These are phyloP conservation scores for Phytophthora niederhauseri DNA, from an alignment of 352 stramenopile genomes.

Conservation along the genomic window DNA sequence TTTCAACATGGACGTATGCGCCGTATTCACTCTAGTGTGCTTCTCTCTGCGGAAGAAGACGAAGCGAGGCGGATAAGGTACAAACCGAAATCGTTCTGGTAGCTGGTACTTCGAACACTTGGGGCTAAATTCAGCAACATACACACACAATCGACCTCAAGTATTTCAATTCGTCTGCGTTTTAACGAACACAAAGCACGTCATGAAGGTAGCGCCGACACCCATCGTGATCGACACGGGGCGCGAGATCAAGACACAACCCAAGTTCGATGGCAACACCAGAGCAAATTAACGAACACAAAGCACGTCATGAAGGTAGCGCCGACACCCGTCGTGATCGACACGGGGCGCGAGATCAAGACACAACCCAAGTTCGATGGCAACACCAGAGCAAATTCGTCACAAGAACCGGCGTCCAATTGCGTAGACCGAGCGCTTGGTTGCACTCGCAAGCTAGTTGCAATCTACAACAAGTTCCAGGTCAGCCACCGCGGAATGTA, in stretches of 20 bases:
- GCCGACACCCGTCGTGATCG: not conserved
- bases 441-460: not conserved
- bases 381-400: not conserved
- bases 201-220: not conserved
- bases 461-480: slow-evolving; percentile 19
- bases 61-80: no score
- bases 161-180: not conserved
- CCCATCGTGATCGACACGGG: not conserved
- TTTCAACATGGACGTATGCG: no score
- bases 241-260: not conserved
- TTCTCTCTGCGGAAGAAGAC: no score
- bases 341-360: not conserved
- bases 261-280: not conserved
- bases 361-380: not conserved
- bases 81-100: not conserved
- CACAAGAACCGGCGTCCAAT: not conserved
- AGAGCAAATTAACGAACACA: not conserved
- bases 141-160: not conserved
- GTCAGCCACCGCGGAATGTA: slow-evolving; percentile 39
- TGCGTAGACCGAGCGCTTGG: not conserved
- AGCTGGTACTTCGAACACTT: not conserved
- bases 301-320: not conserved
- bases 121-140: not conserved
- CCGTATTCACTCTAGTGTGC: no score
- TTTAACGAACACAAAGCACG: not conserved